Evolutionary conservation across 441 rosid species (phyloP), one percentile per base, ranked within the genome.

Genomic region (Syzygium syzygioides): DNA sequence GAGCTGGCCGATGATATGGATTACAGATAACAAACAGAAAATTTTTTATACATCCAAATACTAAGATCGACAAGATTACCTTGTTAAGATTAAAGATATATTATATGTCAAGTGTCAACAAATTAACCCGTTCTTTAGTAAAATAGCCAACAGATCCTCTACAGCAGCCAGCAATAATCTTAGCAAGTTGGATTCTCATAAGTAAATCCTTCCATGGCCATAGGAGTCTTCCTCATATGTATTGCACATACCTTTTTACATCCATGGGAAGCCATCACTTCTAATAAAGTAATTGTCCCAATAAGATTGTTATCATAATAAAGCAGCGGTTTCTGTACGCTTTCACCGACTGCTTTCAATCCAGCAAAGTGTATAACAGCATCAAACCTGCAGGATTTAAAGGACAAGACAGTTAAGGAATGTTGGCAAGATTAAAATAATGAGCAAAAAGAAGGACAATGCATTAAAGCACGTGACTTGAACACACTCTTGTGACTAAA

Each of bases 301-400:
- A 93, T 91, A 55, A 98, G 92, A 90, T 98, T 98, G 92, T 98
- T 98, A 90, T 97, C 86, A 89, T 91, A 95, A 91, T 98, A 98
- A 7, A 94, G 92, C 91, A 96, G 91, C 25, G 99, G 99, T 87
- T 95, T 95, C 91, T 94, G 92, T 88, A 97, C 98, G 93, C 99
- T 98, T 94, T 98, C 99, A 89, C 99, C 99, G 12, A 97, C 99
- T 55, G 99, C 98, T 94, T 98, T 98, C 53, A 95, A 93, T 90
- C 99, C 99, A 91, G 99, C 99, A 94, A 98, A 98, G 88, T 98
- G 99, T 86, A 98, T 95, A 86, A 97, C 99, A 88, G 98, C 98
- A 93, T 97, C 99, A 92, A 98, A 97, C 95, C 99, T 98, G 91
- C 55, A 91, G 55, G 32, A 71, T 71, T 86, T 37, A 56, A 37